A percentile compares a stretch with the other conserved stretches of the same genome.
These are phyloP conservation scores for Pyrenophora tritici-repentis DNA, from an alignment of 2,329 filamentous ascomycete species.

Conservation along the genomic window DNA sequence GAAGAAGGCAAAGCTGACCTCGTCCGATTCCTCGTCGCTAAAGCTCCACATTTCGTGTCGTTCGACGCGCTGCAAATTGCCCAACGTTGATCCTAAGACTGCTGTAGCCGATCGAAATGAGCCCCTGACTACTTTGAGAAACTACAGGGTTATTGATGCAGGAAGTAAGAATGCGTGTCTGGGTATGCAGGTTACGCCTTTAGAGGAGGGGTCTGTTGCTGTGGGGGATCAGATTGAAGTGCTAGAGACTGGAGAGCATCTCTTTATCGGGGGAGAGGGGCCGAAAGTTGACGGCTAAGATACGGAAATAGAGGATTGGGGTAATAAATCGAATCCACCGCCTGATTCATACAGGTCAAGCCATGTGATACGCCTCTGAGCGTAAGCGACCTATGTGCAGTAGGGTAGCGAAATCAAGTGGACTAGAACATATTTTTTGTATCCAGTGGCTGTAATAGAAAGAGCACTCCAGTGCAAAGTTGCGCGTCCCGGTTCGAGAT, in stretches of 20 bases:
- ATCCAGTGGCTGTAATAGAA: too few relatives aligned
- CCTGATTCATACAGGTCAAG: too few relatives aligned
- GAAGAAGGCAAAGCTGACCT: slow-evolving; percentile 57
- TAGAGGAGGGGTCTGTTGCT: slow-evolving; percentile 35
- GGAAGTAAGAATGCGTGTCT: slow-evolving; percentile 65
- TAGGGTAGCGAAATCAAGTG: too few relatives aligned
- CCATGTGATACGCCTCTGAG: too few relatives aligned
- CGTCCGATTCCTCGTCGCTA: slow-evolving; percentile 6
- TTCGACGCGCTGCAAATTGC: slow-evolving; percentile 71
- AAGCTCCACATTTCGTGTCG: slow-evolving; percentile 64
- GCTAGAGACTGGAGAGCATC: slow-evolving; percentile 41
- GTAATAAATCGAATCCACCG: too few relatives aligned
- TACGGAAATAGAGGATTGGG: background rate
- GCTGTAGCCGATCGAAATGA: slow-evolving; percentile 61
- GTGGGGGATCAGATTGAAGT: slow-evolving; percentile 44
- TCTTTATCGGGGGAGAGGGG: slow-evolving; percentile 26
- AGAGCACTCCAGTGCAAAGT: too few relatives aligned
- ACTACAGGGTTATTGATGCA: slow-evolving; percentile 64
- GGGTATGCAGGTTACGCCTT: slow-evolving; percentile 69
- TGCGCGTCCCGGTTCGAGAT: too few relatives aligned
- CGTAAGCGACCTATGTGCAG: too few relatives aligned
- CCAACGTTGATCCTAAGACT: slow-evolving; percentile 68
- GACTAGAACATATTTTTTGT: too few relatives aligned
- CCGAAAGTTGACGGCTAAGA: slow-evolving; percentile 12
- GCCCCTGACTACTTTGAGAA: slow-evolving; percentile 63